phyloP scores from a whole-genome alignment of 805 yeast species.

The Schizosaccharomyces pombe region DNA sequence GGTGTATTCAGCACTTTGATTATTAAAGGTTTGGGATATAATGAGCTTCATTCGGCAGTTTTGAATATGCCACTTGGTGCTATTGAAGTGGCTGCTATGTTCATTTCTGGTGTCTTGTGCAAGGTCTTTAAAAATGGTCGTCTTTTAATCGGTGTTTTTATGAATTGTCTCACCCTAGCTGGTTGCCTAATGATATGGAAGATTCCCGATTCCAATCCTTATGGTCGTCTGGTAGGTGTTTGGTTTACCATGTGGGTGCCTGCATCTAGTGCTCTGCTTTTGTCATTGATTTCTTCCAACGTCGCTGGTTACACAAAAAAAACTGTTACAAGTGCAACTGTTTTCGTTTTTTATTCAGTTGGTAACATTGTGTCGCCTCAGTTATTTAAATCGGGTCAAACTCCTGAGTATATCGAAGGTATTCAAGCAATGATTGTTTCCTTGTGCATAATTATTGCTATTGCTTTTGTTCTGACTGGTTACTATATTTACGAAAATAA shows the following conservation, averaged over 20 bases:
- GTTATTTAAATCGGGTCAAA: constrained; percentile 32
- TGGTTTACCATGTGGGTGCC: neutral
- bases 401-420: constrained; percentile 36
- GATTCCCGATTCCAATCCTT: neutral
- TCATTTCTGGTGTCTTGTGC: constrained; percentile 13
- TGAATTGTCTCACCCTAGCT: neutral
- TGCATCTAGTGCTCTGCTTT: neutral
- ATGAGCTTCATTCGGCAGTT: constrained; percentile 15
- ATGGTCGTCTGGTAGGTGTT: constrained; percentile 1
- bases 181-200: neutral
- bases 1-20: constrained; percentile 16
- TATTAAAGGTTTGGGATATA: constrained; percentile 15
- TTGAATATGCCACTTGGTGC: constrained; percentile 18
- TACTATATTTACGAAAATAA: constrained; percentile 17
- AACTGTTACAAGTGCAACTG: constrained; percentile 22
- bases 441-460: constrained; percentile 15
- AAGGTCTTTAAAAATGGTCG: constrained; percentile 4
- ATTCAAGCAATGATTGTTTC: constrained; percentile 31
- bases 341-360: constrained; percentile 27
- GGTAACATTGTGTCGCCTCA: constrained; percentile 41
- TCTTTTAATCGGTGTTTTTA: neutral
- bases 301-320: constrained; percentile 37
- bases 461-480: constrained; percentile 15
- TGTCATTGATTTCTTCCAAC: constrained; percentile 20
- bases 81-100: constrained; percentile 14